Evolutionary conservation across 2,329 filamentous ascomycete genomes (phyloP).

Genomic region (Aspergillus ruber): DNA sequence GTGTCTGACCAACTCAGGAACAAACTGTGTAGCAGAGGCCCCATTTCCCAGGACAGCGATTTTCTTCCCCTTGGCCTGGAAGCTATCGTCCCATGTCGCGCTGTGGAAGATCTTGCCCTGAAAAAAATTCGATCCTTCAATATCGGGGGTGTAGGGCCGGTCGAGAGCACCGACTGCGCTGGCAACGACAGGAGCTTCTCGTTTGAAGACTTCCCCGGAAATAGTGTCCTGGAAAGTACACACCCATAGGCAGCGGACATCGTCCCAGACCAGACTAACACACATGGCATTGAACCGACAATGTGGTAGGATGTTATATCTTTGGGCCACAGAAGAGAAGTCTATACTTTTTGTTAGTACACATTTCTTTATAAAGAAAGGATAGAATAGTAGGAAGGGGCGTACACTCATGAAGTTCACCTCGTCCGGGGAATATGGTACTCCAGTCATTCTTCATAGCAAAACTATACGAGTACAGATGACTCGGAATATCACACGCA

Average conservation of each 20-base stretch:
- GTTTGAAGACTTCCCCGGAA: slow-evolving; percentile 46
- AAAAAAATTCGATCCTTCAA: slow-evolving; percentile 44
- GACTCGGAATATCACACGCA: slow-evolving; percentile 44
- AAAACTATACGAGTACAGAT: slow-evolving; percentile 55
- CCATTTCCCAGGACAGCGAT: slow-evolving; percentile 57
- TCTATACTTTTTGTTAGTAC: slow-evolving; percentile 32
- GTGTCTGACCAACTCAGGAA: slow-evolving; percentile 5
- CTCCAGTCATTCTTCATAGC: slow-evolving; percentile 55
- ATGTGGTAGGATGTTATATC: slow-evolving; percentile 50
- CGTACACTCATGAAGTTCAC: slow-evolving; percentile 48
- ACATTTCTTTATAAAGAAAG: neutral
- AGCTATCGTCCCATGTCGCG: slow-evolving; percentile 56
- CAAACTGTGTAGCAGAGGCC: slow-evolving; percentile 9
- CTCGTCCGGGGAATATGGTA: slow-evolving; percentile 53
- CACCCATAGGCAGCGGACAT: slow-evolving; percentile 18
- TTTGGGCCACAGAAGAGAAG: slow-evolving; percentile 47
- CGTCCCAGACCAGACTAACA: slow-evolving; percentile 50
- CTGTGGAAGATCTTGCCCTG: slow-evolving; percentile 51
- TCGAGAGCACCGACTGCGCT: slow-evolving; percentile 56
- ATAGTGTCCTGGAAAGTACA: slow-evolving; percentile 47
- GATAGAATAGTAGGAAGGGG: neutral
- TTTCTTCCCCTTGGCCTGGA: slow-evolving; percentile 48
- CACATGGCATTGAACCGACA: slow-evolving; percentile 54
- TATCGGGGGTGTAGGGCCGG: slow-evolving; percentile 45
- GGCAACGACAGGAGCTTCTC: slow-evolving; percentile 51